Percentiles rank a stretch among this genome's conserved stretches.
Conservation (phyloP, 768 basidiomycete species). For the Boletus rubescentipes region DNA sequence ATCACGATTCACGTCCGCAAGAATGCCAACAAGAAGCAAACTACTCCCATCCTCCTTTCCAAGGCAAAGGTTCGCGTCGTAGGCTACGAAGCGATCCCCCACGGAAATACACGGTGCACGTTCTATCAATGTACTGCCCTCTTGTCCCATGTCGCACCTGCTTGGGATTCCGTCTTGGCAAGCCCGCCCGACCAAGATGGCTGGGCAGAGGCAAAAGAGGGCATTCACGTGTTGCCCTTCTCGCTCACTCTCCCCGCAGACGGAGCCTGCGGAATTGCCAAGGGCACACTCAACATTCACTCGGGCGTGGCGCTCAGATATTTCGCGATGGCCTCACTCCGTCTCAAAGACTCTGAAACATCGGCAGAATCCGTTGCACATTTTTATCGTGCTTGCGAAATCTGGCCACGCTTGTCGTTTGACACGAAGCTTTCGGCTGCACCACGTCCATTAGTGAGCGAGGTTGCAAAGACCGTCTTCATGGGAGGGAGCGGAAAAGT, state of each 20-base stretch:
- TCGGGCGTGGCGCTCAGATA: constrained; percentile 71
- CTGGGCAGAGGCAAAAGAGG: constrained; percentile 61
- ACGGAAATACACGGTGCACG: constrained; percentile 60
- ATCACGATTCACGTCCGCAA: constrained; percentile 65
- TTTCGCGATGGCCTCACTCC: constrained; percentile 77
- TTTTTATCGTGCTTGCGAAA: constrained; percentile 80
- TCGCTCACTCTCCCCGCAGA: constrained; percentile 63
- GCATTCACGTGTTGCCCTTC: constrained; percentile 71
- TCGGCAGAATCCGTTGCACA: constrained; percentile 76
- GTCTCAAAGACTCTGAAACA: constrained; percentile 65
- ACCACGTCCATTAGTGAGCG: constrained; percentile 56
- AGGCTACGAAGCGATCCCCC: constrained; percentile 75
- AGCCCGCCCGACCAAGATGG: constrained; percentile 57
- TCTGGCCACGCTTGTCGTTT: constrained; percentile 77
- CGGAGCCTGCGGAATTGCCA: constrained; percentile 48
- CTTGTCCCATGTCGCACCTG: constrained; percentile 50
- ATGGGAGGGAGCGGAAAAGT: constrained; percentile 67
- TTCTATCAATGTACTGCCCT: constrained; percentile 76
- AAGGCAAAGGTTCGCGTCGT: constrained; percentile 78
- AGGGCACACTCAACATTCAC: constrained; percentile 56
- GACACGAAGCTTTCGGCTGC: constrained; percentile 58
- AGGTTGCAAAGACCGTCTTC: constrained; percentile 53
- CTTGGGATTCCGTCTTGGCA: constrained; percentile 41
- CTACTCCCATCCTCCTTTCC: constrained; percentile 56
- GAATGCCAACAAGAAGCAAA: constrained; percentile 50